Conservation (phyloP, 148 eudicot species). For the Limonium bicolor region DNA sequence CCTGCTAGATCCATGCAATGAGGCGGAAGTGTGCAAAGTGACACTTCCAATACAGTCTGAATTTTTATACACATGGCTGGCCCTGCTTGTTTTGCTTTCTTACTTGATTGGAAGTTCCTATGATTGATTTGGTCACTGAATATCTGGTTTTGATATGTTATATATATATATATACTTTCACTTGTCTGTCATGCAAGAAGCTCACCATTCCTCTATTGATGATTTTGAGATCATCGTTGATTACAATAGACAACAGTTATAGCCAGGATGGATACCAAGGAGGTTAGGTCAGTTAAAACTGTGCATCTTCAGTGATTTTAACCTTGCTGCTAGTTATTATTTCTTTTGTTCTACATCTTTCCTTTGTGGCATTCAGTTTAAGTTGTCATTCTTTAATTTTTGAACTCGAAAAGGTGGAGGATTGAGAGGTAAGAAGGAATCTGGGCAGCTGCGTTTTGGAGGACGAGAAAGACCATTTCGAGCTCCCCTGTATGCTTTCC, state of each 20-base stretch:
- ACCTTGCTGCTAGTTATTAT: too few relatives aligned
- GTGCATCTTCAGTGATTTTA: background rate
- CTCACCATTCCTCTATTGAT: conserved; percentile 75
- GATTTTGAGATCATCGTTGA: conserved; percentile 91
- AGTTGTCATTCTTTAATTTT: conserved; percentile 5
- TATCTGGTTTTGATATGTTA: too few relatives aligned
- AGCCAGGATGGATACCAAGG: conserved; percentile 99
- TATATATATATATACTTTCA: too few relatives aligned
- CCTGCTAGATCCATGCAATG: too few relatives aligned
- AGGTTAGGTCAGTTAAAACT: conserved; percentile 53
- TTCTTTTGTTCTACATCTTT: background rate
- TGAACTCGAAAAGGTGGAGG: too few relatives aligned
- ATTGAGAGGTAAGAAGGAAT: conserved; percentile 91
- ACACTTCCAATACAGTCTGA: too few relatives aligned
- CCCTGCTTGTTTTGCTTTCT: too few relatives aligned
- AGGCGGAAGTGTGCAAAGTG: too few relatives aligned
- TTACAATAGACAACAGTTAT: conserved; percentile 82
- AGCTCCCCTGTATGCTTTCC: conserved; percentile 72
- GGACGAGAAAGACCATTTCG: conserved; percentile 98
- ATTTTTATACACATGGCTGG: too few relatives aligned
- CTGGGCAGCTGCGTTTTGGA: conserved; percentile 98
- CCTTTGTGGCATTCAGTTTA: conserved; percentile 1
- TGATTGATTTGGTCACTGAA: too few relatives aligned
- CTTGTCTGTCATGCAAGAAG: conserved; percentile 49
- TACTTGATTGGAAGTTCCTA: too few relatives aligned